Evolutionary conservation across 805 yeast genomes (phyloP).

Genomic region (Starmerella asiatica): DNA sequence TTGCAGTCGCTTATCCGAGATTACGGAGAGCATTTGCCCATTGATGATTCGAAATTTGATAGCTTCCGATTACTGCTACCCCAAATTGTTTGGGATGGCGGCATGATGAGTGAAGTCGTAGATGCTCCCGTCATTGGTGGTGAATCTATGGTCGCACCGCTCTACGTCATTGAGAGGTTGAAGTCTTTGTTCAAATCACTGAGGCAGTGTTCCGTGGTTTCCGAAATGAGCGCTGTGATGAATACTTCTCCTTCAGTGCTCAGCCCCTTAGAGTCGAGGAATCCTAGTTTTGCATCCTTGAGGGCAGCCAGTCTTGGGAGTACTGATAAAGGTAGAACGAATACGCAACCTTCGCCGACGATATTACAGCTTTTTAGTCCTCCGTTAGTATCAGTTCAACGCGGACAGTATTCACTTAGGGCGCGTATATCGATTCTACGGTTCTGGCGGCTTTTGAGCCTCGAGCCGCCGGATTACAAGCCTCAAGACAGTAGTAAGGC

Average conservation of each 20-base stretch:
- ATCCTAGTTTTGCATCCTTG: neutral
- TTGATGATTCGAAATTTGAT: conserved; percentile 14
- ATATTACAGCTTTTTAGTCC: conserved; percentile 21
- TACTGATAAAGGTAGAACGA: neutral
- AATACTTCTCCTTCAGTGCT: neutral
- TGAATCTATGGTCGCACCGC: conserved; percentile 4
- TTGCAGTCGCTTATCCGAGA: conserved; percentile 1
- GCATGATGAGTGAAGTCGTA: conserved; percentile 16
- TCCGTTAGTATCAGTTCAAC: conserved; percentile 23
- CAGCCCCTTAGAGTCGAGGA: neutral
- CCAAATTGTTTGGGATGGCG: conserved; percentile 29
- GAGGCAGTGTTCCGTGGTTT: conserved; percentile 1
- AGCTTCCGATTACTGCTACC: conserved; percentile 23
- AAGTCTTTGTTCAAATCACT: conserved; percentile 2
- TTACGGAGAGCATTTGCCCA: conserved; percentile 1
- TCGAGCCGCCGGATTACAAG: conserved; percentile 26
- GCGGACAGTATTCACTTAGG: conserved; percentile 23
- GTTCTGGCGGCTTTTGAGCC: conserved; percentile 31
- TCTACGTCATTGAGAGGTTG: conserved; percentile 5
- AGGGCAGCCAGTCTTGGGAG: neutral
- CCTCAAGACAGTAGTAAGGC: too few species aligned
- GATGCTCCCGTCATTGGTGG: conserved; percentile 10
- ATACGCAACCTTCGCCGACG: neutral
- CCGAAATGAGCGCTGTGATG: neutral
- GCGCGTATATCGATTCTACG: conserved; percentile 29